Evolutionary conservation across 495 filamentous ascomycete genomes (phyloP).

Genomic region (Neurospora discreta): DNA sequence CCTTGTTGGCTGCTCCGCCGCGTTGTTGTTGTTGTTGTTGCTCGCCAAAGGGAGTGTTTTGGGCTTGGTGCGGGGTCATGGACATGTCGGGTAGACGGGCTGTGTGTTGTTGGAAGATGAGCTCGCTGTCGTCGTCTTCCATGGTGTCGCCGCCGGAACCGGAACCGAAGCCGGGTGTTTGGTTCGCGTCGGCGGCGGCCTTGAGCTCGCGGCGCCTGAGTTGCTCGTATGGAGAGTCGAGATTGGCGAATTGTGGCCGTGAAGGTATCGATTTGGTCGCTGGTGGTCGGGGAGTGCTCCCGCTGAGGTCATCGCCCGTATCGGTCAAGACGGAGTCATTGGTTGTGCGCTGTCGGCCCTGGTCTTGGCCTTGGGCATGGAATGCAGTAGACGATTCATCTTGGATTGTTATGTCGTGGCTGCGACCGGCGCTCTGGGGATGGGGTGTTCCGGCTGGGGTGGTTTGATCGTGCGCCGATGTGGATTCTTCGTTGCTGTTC

Average conservation of each 20-base stretch:
- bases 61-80: slow-evolving; percentile 35
- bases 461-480: slow-evolving; percentile 25
- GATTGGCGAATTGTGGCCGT: slow-evolving; percentile 43
- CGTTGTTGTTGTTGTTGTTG: background rate
- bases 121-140: slow-evolving; percentile 30
- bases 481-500: slow-evolving; percentile 21
- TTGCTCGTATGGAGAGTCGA: slow-evolving; percentile 56
- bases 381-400: slow-evolving; percentile 24
- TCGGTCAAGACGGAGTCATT: slow-evolving; percentile 45
- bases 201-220: slow-evolving; percentile 45
- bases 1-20: slow-evolving; percentile 28
- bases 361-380: slow-evolving; percentile 17
- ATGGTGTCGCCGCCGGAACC: background rate
- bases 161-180: background rate
- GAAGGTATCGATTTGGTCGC: slow-evolving; percentile 27
- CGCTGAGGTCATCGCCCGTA: slow-evolving; percentile 35
- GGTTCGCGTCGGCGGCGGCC: slow-evolving; percentile 2
- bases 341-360: slow-evolving; percentile 20
- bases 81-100: slow-evolving; percentile 44
- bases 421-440: slow-evolving; percentile 21
- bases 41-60: slow-evolving; percentile 11
- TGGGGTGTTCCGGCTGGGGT: slow-evolving; percentile 33
- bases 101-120: slow-evolving; percentile 32
- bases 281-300: slow-evolving; percentile 43
- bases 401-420: slow-evolving; percentile 25